Evolutionary conservation across 192 early-diverging fungal genomes (phyloP), one percentile per base, ranked within the genome.

Genomic region (Lunasporangiospora selenospora): DNA sequence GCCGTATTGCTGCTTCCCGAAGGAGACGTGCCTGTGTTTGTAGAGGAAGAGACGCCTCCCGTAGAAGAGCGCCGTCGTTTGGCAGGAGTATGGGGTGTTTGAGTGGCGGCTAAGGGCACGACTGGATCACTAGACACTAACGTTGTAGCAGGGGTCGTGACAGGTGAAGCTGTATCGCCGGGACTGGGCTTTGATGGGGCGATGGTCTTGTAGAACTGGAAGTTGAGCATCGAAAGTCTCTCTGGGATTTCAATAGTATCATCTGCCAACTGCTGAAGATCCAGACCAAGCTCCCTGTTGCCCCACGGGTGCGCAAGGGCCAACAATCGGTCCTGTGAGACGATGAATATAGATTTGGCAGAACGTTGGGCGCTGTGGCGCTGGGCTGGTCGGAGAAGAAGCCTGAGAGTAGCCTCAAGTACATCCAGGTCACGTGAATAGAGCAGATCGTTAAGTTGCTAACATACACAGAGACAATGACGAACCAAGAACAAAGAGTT

Each of bases 321-420:
- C 19, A 81, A 53, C 24, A 88, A 78, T 37, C 78, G 62, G 10
- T 90, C 85, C 37, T 86, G 82, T 16, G 82, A 85, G 30, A 79
- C 67, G 30, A 62, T 76, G 62, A 89, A 83, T 62, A 76, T 85
- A 61, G 76, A 83, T 54, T 69, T 84, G 46, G 71, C 80, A 42
- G 78, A 83, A 62, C 90, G 83, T 61, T 96, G 95, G 57, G 87
- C 90, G 53, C 89, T 91, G 56, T 93, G 83, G n/a, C 95, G 87
- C 77, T 96, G 95, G 19, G 93, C 92, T 3, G 93, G 92, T 46
- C 92, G 85, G n/a, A 95, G 67, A 29, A 99, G 75, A 21, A 99
- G 81, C 11, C 88, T 88, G 31, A 98, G 75, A 4, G 90, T 82
- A 8, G 83, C 78, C 65, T 92, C 89, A 12, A 96, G 82, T 36